These are phyloP conservation scores for Fragaria iinumae DNA, from an alignment of 306 rosid genomes.

Conservation along the genomic window DNA sequence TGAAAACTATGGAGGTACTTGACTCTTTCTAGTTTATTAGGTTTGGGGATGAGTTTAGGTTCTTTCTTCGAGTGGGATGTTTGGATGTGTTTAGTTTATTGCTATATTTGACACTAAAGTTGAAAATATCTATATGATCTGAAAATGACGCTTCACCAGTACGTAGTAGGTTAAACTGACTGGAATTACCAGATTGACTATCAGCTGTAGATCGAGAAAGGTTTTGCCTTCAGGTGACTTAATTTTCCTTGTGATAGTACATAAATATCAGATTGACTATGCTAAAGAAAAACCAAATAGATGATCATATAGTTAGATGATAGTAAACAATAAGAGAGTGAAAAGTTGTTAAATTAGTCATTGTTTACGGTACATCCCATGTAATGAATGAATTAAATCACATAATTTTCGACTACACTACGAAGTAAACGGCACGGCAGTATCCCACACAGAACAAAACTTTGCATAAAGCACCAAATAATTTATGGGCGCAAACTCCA, in stretches of 20 bases:
- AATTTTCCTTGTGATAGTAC: neutral
- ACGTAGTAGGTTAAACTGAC: neutral
- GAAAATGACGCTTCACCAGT: neutral
- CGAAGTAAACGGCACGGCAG: neutral
- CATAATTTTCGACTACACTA: neutral
- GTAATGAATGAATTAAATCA: neutral
- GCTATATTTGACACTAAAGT: neutral
- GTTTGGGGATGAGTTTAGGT: neutral
- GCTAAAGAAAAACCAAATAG: neutral
- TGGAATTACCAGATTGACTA: neutral
- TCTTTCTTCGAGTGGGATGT: neutral
- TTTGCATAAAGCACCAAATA: slow-evolving; percentile 23
- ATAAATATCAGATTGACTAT: neutral
- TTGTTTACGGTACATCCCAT: no score
- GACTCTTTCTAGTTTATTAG: neutral
- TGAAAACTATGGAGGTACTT: neutral
- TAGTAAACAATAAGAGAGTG: no score
- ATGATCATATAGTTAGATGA: no score
- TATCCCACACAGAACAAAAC: neutral
- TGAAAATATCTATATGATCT: neutral
- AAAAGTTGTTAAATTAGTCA: no score
- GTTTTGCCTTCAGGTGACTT: neutral
- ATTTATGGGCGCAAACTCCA: slow-evolving; percentile 15
- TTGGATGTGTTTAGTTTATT: neutral
- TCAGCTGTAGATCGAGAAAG: neutral